Percentiles rank a stretch among this genome's conserved stretches.
Conservation (phyloP, 1,139 yeast species). For the Saccharomyces pastorianus region DNA sequence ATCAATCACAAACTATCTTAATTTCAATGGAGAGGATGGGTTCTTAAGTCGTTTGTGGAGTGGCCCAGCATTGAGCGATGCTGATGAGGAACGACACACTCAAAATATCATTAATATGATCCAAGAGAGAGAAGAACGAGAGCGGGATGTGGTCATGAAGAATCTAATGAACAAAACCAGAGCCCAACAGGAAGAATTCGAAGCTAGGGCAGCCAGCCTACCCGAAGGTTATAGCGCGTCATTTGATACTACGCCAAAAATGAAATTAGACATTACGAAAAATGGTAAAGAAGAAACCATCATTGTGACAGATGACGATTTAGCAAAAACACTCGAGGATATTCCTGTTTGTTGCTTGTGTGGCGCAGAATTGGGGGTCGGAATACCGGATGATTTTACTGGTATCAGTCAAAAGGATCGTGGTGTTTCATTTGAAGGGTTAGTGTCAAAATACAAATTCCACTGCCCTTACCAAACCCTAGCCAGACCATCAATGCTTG, state of each 20-base stretch:
- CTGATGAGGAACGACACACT: conserved; percentile 32
- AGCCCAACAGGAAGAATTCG: conserved; percentile 19
- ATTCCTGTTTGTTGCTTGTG: conserved; percentile 59
- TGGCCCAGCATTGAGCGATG: neutral
- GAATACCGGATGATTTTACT: conserved; percentile 49
- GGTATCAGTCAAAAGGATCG: conserved; percentile 24
- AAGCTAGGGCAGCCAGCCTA: conserved; percentile 14
- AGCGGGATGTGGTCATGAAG: conserved; percentile 30
- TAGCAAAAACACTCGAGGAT: conserved; percentile 32
- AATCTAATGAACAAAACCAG: conserved; percentile 30
- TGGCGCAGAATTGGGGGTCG: conserved; percentile 61
- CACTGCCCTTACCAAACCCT: conserved; percentile 62
- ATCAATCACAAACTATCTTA: conserved; percentile 5
- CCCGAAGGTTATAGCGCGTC: conserved; percentile 27
- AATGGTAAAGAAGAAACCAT: conserved; percentile 30
- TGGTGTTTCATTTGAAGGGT: conserved; percentile 22
- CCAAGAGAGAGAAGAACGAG: conserved; percentile 33
- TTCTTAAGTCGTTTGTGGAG: conserved; percentile 1
- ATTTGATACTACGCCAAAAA: conserved; percentile 24
- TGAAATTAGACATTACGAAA: conserved; percentile 27
- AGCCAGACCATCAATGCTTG: conserved; percentile 44
- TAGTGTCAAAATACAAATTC: conserved; percentile 32
- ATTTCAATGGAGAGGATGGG: conserved; percentile 1
- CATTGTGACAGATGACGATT: conserved; percentile 22
- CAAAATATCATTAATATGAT: conserved; percentile 30